Evolutionary conservation across 768 basidiomycete species (phyloP), one percentile per base, ranked within the genome.

Genomic region (Tricholoma terreum): DNA sequence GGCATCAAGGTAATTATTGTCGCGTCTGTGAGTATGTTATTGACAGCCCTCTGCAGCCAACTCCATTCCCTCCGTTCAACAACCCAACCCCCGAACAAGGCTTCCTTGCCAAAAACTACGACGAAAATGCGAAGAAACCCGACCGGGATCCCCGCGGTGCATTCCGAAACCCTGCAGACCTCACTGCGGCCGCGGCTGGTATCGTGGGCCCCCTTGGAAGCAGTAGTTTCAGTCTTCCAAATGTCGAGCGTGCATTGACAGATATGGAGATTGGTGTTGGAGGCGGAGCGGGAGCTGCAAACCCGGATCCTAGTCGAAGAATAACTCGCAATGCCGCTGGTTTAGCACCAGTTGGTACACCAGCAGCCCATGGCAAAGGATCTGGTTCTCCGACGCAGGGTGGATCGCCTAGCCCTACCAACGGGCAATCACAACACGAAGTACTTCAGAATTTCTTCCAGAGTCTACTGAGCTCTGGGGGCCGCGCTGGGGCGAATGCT

Each of bases 171-270:
- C 87, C 87, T 0, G 74, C 81, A 43, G 89, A 90, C 55, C 73
- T 80, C 22, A 69, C 81, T 6, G 77, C 79, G 15, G 73, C 80
- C 4, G 69, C 81, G 3, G 82, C 87, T 1, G 93, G 95, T 24
- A 85, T 97, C 48, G 96, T 99, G 10, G 96, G 96, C 1, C 96
- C 96, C 0, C 83, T 99, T 73, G 90, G 90, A 54, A 90, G 87
- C 68, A 89, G 87, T 63, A 90, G 87, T 57, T 88, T 95, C 74
- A 89, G 74, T 66, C 75, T 98, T 50, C 94, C 95, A 1, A 87
- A 79, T 55, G 96, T 98, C 35, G 94, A 94, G 70, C 85, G 85
- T 52, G 94, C 91, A 1, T 80, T 97, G 56, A 82, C 80, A 19
- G 92, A 94, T 56, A 94, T 97, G 93, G 93, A 96, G 65, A 80